Evolutionary conservation across 306 rosid species (phyloP), one percentile per base, ranked within the genome.

Genomic region (Sphenostylis stenocarpa): DNA sequence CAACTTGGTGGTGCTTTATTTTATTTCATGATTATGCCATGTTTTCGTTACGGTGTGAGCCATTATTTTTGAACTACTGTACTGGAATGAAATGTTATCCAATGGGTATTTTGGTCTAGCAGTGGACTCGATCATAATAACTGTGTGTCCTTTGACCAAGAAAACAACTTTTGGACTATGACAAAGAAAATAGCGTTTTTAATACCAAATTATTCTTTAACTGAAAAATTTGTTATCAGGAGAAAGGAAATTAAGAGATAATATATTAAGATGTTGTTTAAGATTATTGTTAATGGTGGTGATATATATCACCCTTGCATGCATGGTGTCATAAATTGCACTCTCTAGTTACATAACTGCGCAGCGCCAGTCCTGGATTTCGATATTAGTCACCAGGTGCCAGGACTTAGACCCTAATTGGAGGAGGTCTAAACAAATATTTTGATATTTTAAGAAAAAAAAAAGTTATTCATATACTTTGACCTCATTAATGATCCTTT

Each of bases 131-230:
- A 72, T 75, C 62, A 13, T 14, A 70, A 23, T 21, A 63, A 41
- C 23, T 66, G 34, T 33, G 36, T 76, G 36, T 70, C 34, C 39
- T 77, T 77, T 75, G 84, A 75, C 78, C 69, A 26, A 68, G 63
- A n/a, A 67, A 57, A 17, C 24, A 39, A 13, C 48, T 47, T 26
- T 26, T 67, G 34, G 17, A 31, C 55, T 38, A 38, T 38, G 0
- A 10, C 13, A 38, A 38, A 3, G 8, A 38, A 9, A 38, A 9
- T 36, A 7, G 41, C 8, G 1, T 26, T 36, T 36, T 8, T 34
- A 6, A 36, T 7, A 36, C 10, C 41, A 36, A 36, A 36, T 2
- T 41, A 11, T 11, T 41, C 15, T 11, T 12, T 3, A 41, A 41
- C 12, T 21, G 65, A 74, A 51, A n/a, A 67, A 24, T 13, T 84